A percentile compares a stretch with the other conserved stretches of the same genome.
These are phyloP conservation scores for Cadophora sp. DNA, from an alignment of 2,329 filamentous ascomycete genomes.

Conservation along the genomic window DNA sequence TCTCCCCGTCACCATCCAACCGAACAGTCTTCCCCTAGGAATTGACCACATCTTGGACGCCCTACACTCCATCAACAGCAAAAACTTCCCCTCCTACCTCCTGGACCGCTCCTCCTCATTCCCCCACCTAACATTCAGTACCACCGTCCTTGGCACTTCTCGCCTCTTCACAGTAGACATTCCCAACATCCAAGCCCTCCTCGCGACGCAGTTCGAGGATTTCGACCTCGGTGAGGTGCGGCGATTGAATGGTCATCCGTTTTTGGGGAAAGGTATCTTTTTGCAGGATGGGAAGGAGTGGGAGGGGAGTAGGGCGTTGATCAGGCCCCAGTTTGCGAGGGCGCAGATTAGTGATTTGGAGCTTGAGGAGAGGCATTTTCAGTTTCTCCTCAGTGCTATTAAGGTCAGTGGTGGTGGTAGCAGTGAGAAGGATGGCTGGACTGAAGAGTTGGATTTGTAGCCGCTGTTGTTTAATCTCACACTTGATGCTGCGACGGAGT, in stretches of 20 bases:
- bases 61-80: neutral
- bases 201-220: constrained; percentile 35
- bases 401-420: neutral
- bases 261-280: constrained; percentile 12
- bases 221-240: constrained; percentile 21
- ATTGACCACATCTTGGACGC: constrained; percentile 11
- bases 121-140: constrained; percentile 10
- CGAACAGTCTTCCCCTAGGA: constrained; percentile 2
- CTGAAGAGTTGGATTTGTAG: neutral
- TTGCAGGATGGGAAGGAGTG: constrained; percentile 11
- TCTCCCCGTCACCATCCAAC: neutral
- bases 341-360: constrained; percentile 9
- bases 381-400: neutral
- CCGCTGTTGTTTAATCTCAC: constrained; percentile 7
- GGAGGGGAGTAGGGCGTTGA: constrained; percentile 12
- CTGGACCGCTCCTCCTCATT: neutral
- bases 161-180: constrained; percentile 31
- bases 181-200: constrained; percentile 35
- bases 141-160: neutral
- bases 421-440: neutral
- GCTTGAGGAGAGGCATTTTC: constrained; percentile 13
- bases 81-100: constrained; percentile 10
- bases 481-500: constrained; percentile 17
- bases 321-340: constrained; percentile 13
- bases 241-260: neutral